Conservation (phyloP, 2,329 filamentous ascomycete species). For the Microdochium paspali region DNA sequence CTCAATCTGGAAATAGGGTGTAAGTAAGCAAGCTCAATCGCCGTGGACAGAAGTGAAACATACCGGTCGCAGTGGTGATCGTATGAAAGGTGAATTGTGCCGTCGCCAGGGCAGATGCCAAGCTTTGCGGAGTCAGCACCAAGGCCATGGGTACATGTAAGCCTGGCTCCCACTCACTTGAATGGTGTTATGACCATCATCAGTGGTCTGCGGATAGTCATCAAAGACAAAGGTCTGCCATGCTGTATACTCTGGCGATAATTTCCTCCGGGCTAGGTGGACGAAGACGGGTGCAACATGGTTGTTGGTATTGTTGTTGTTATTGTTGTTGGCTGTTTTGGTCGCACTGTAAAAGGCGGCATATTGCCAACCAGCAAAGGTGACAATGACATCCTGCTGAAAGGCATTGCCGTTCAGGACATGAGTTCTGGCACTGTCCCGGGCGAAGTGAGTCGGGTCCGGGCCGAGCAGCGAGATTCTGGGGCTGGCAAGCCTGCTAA, state of each 20-base stretch:
- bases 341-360: conserved; percentile 30
- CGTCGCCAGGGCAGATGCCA: conserved; percentile 37
- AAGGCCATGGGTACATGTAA: background rate
- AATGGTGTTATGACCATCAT: conserved; percentile 44
- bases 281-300: conserved; percentile 23
- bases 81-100: conserved; percentile 42
- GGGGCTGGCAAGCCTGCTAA: background rate
- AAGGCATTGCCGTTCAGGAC: conserved; percentile 37
- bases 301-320: background rate
- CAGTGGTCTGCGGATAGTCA: conserved; percentile 37
- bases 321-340: conserved; percentile 10
- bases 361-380: conserved; percentile 38
- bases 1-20: conserved; percentile 15
- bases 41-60: background rate
- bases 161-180: conserved; percentile 19
- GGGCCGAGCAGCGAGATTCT: conserved; percentile 20
- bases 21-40: background rate
- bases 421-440: conserved; percentile 11
- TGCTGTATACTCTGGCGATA: conserved; percentile 23
- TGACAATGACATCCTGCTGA: conserved; percentile 36
- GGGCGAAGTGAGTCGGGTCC: conserved; percentile 19
- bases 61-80: conserved; percentile 37
- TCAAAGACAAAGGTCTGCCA: conserved; percentile 38
- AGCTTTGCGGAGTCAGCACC: conserved; percentile 14
- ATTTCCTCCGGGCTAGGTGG: conserved; percentile 32